Conservation (phyloP, 1,284 basidiomycete species). For the Ceratobasidium sp. region DNA sequence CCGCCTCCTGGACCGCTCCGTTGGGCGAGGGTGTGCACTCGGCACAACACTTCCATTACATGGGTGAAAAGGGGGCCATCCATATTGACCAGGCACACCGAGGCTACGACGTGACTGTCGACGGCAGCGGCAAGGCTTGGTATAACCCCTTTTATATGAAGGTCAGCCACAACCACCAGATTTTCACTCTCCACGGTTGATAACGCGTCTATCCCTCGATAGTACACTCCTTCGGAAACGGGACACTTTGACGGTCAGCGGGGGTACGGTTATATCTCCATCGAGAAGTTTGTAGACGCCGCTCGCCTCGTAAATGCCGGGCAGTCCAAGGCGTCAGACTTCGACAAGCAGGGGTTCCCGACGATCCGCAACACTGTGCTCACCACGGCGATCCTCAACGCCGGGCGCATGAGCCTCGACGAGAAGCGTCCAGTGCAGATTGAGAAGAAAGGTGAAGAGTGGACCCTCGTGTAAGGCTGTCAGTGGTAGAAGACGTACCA, state of each 20-base stretch:
- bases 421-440: slow-evolving; percentile 85
- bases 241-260: slow-evolving; percentile 94
- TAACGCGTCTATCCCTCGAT: slow-evolving; percentile 69
- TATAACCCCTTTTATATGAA: slow-evolving; percentile 85
- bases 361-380: slow-evolving; percentile 89
- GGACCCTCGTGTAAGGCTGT: slow-evolving; percentile 70
- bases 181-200: neutral
- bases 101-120: slow-evolving; percentile 87
- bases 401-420: slow-evolving; percentile 88
- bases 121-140: slow-evolving; percentile 83
- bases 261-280: slow-evolving; percentile 89
- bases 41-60: slow-evolving; percentile 94
- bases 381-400: slow-evolving; percentile 91
- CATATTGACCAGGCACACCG: slow-evolving; percentile 92
- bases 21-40: slow-evolving; percentile 71
- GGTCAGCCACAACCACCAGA: slow-evolving; percentile 16
- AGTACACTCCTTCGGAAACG: slow-evolving; percentile 89
- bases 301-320: slow-evolving; percentile 80
- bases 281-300: slow-evolving; percentile 91
- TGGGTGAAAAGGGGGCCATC: slow-evolving; percentile 93
- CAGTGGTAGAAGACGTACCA: slow-evolving; percentile 18
- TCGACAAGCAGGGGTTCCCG: slow-evolving; percentile 82
- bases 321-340: slow-evolving; percentile 61
- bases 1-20: slow-evolving; percentile 89
- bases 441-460: slow-evolving; percentile 70